Base-by-base conservation (phyloP, 2,329 filamentous ascomycete species). In the Paracamarosporium sp. region DNA sequence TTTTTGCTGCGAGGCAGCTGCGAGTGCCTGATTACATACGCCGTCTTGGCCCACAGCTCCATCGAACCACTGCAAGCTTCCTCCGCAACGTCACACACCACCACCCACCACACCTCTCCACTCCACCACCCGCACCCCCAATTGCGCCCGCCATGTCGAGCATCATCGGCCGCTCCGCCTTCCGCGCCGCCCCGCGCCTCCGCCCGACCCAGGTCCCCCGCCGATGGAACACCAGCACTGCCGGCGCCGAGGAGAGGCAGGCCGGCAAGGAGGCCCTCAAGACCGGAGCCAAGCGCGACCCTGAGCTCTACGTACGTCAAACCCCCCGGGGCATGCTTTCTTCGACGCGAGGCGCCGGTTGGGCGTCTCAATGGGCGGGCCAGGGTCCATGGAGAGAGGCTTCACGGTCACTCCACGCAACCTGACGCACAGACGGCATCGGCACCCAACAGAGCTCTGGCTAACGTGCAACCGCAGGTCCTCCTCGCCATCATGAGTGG, bases 401-500 rank as follows among this genome's bases (percentile, higher is more conserved):
- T 31, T 24, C 24, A 20, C n/a, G 22, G 17, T 28, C 20, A 27
- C 11, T 4, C 30, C 15, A 45, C 20, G 28, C 27, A 7, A 9
- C 27, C 38, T 20, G 22, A 17, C 8, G 35, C 35, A 31, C 24
- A 17, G 30, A 20, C 24, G 4, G 20, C 46, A 50, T 36, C 17
- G 5, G 68, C 64, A 13, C n/a, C 31, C 11, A 36, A 15, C 27
- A 47, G 27, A 50, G 43, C 53, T 27, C 24, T 12, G 50, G 69
- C 71, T 75, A 65, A 75, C 66, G 56, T 44, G 53, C 44, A 30
- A 43, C 17, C 33, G 57, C 72, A 98, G 95, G 88, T 98, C 74
- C 90, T 99, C 66, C 86, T 93, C 64, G 91, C 88, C 75, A 89
- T 98, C 78, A 97, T 98, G 92, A 88, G 90, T 71, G 89, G 89